Conservation (phyloP, 1,139 yeast species). For the Candida sanyaensis region DNA sequence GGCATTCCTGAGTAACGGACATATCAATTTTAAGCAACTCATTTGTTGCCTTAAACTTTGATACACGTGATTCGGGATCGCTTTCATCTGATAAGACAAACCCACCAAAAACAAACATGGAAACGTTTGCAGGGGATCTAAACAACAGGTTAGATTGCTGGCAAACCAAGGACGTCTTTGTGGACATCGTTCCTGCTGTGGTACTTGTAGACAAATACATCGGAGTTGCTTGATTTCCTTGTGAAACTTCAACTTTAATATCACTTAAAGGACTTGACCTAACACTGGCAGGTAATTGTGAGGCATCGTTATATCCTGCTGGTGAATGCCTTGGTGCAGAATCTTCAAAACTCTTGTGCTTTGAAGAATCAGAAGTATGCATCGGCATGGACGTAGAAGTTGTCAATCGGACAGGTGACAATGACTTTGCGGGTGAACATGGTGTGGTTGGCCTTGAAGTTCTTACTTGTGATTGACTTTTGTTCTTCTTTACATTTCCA, state of each 20-base stretch:
- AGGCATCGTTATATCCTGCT: background rate
- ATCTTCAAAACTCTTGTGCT: background rate
- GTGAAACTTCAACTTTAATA: background rate
- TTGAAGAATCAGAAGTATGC: background rate
- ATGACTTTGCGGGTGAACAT: background rate
- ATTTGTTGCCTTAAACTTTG: constrained; percentile 32
- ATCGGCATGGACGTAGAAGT: background rate
- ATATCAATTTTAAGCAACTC: constrained; percentile 42
- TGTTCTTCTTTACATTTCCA: constrained; percentile 1
- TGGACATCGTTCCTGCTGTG: background rate
- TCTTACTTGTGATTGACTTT: background rate
- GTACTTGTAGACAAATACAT: background rate
- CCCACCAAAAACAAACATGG: constrained; percentile 46
- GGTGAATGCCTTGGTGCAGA: background rate
- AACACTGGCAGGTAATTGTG: background rate
- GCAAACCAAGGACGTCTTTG: background rate
- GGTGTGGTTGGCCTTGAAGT: background rate
- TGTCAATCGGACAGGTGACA: background rate
- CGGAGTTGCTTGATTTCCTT: background rate
- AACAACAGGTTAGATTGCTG: constrained; percentile 9
- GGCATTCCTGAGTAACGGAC: constrained; percentile 11
- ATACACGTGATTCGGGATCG: constrained; percentile 17
- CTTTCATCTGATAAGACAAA: constrained; percentile 20
- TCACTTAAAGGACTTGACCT: background rate
- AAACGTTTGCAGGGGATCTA: constrained; percentile 13